These are phyloP conservation scores for Aegilops longissima DNA, from an alignment of 176 grass and related monocot species.

Conservation along the genomic window DNA sequence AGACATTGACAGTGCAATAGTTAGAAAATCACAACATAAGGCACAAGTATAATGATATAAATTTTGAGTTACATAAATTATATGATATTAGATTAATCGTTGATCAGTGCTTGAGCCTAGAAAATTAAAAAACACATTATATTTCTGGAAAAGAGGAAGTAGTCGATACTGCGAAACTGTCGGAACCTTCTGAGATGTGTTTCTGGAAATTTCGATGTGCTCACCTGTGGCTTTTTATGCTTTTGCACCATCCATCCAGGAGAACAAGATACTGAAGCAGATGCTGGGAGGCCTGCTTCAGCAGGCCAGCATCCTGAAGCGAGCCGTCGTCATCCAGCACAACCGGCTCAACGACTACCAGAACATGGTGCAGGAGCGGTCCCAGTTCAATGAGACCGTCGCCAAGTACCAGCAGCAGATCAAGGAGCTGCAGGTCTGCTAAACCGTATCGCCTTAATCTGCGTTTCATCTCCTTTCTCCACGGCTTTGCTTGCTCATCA, in stretches of 20 bases:
- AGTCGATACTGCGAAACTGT: background rate
- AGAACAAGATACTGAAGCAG: conserved; percentile 50
- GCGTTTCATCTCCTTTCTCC: background rate
- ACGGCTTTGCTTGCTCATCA: background rate
- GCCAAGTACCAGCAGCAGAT: conserved; percentile 39
- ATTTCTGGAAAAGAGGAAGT: background rate
- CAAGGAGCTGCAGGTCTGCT: conserved; percentile 37
- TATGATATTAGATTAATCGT: too few species aligned
- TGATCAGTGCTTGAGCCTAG: too few species aligned
- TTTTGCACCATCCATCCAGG: conserved; percentile 29
- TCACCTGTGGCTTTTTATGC: background rate
- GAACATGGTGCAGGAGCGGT: conserved; percentile 41
- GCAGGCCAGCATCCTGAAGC: conserved; percentile 51
- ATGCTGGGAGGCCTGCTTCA: conserved; percentile 45
- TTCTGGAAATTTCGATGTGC: background rate
- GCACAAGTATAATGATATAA: background rate
- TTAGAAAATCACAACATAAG: background rate
- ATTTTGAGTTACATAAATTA: background rate
- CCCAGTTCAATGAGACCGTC: conserved; percentile 27
- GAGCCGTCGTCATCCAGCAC: conserved; percentile 52
- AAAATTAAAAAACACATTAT: too few species aligned
- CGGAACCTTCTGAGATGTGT: background rate
- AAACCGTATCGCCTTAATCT: background rate
- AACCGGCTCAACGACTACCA: conserved; percentile 47
- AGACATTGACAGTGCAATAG: background rate